Conservation (phyloP, 306 rosid genomes). For the Cucurbita maxima region DNA sequence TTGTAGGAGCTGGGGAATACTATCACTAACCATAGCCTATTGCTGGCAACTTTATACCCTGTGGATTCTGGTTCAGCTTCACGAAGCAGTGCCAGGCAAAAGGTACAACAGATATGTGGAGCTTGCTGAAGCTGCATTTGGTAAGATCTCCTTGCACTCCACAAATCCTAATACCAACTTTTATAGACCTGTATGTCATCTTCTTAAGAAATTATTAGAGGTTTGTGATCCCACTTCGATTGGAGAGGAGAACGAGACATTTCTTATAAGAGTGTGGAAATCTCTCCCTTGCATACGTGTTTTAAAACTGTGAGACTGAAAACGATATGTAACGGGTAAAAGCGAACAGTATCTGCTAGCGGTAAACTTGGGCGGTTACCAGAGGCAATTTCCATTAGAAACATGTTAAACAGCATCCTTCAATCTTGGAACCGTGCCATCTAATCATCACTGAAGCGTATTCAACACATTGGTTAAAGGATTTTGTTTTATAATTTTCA, state of each 20-base stretch:
- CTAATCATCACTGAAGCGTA: background rate
- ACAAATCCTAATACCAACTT: background rate
- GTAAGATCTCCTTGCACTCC: conserved; percentile 21
- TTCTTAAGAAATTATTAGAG: background rate
- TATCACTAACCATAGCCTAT: conserved; percentile 77
- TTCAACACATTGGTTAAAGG: background rate
- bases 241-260: too few species aligned
- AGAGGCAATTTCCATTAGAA: background rate
- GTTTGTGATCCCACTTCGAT: too few species aligned
- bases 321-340: too few species aligned
- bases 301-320: too few species aligned
- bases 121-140: conserved; percentile 98
- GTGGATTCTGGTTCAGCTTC: conserved; percentile 95
- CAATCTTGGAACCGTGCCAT: background rate
- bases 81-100: conserved; percentile 97
- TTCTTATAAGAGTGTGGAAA: too few species aligned
- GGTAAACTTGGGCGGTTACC: too few species aligned
- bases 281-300: too few species aligned
- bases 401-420: background rate
- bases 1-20: conserved; percentile 96
- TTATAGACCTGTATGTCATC: background rate
- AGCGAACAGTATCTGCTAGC: too few species aligned
- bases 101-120: conserved; percentile 96
- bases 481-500: conserved; percentile 16
- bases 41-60: conserved; percentile 91